These are phyloP conservation scores for Alternaria conjuncta DNA, from an alignment of 2,329 filamentous ascomycete species.

Conservation along the genomic window DNA sequence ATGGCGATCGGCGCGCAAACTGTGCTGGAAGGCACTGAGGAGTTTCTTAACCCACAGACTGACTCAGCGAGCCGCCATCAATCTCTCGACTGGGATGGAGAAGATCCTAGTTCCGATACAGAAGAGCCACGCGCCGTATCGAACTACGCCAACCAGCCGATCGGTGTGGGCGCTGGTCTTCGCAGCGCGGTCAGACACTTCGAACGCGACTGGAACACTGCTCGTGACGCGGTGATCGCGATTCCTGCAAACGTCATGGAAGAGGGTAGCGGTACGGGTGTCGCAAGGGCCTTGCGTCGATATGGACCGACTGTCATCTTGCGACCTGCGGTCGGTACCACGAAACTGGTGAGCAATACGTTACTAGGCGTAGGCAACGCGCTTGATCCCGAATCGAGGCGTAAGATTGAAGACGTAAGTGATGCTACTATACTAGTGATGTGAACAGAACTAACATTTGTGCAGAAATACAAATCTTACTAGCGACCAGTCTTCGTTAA, in stretches of 20 bases:
- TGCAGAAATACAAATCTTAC: constrained; percentile 15
- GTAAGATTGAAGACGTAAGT: constrained; percentile 88
- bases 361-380: constrained; percentile 91
- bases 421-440: background rate
- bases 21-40: constrained; percentile 88
- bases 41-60: constrained; percentile 63
- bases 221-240: constrained; percentile 90
- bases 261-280: constrained; percentile 78
- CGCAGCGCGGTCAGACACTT: constrained; percentile 82
- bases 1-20: constrained; percentile 93
- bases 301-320: constrained; percentile 93
- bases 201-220: constrained; percentile 83
- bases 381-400: constrained; percentile 80
- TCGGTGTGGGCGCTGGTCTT: constrained; percentile 85
- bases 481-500: background rate
- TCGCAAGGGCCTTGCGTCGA: constrained; percentile 77
- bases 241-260: constrained; percentile 92
- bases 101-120: constrained; percentile 68
- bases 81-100: constrained; percentile 54
- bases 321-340: constrained; percentile 86
- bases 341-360: constrained; percentile 86
- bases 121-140: constrained; percentile 82
- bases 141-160: constrained; percentile 91
- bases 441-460: background rate
- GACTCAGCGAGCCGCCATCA: constrained; percentile 19